Evolutionary conservation across 2,329 filamentous ascomycete genomes (phyloP).

Genomic region (Fusarium sp.): DNA sequence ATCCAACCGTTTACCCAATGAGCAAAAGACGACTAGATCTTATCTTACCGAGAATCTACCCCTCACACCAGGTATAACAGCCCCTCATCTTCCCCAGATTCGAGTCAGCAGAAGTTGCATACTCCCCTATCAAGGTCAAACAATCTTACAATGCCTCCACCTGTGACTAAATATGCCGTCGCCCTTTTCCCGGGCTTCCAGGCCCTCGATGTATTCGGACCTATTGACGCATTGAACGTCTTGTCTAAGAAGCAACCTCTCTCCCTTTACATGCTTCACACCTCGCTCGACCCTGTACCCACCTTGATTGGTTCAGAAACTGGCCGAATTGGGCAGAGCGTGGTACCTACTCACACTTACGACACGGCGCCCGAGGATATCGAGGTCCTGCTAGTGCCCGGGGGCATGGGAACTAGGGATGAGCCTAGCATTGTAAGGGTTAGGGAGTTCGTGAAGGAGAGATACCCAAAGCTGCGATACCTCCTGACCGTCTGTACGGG

Average conservation of each 20-base stretch:
- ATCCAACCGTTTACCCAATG: too few species aligned
- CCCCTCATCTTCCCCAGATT: too few species aligned
- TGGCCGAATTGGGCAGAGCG: slow-evolving; percentile 48
- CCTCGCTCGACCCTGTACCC: slow-evolving; percentile 50
- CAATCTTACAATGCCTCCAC: slow-evolving; percentile 17
- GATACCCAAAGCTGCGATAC: slow-evolving; percentile 63
- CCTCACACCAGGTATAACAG: too few species aligned
- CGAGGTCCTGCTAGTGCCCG: slow-evolving; percentile 58
- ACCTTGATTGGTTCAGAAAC: slow-evolving; percentile 32
- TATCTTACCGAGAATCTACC: too few species aligned
- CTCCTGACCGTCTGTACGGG: slow-evolving; percentile 77
- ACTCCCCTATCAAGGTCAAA: slow-evolving; percentile 18
- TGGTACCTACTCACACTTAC: slow-evolving; percentile 58
- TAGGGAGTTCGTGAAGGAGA: slow-evolving; percentile 59
- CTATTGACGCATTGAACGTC: slow-evolving; percentile 54
- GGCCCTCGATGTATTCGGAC: slow-evolving; percentile 51
- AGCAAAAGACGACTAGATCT: too few species aligned
- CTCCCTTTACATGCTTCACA: slow-evolving; percentile 48
- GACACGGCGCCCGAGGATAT: slow-evolving; percentile 53
- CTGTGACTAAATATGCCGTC: slow-evolving; percentile 40
- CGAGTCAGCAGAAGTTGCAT: too few species aligned
- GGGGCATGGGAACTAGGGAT: slow-evolving; percentile 54
- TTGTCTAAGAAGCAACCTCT: slow-evolving; percentile 46
- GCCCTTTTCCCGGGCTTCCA: slow-evolving; percentile 46
- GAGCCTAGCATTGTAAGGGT: slow-evolving; percentile 42